Conservation (phyloP, 345 rosid genomes). For the Rhodomyrtus tomentosa region DNA sequence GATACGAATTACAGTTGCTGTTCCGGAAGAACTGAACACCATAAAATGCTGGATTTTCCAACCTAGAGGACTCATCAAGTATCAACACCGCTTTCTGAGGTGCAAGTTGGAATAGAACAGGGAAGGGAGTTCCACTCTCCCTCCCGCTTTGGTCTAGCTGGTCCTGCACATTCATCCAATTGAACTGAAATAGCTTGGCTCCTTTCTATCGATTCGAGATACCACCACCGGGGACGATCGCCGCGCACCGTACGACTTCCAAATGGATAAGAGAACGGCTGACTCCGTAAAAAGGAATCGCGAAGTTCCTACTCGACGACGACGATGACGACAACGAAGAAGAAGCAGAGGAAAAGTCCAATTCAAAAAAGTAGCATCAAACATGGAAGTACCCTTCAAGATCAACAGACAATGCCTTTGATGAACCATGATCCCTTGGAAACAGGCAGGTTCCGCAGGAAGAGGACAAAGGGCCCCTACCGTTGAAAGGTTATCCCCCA, state of each 20-base stretch:
- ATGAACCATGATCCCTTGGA: not conserved
- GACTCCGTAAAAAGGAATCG: not conserved
- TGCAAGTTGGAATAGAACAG: not conserved
- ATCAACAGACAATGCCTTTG: not conserved
- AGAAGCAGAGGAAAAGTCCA: not conserved
- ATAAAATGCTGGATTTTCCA: too few species aligned
- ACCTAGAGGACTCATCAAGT: too few species aligned
- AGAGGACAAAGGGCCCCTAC: not conserved
- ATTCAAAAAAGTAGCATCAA: not conserved
- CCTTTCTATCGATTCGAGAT: not conserved
- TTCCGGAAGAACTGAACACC: too few species aligned
- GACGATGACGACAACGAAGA: not conserved
- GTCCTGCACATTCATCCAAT: too few species aligned
- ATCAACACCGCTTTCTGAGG: not conserved
- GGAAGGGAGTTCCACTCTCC: not conserved
- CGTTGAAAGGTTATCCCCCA: slow-evolving; percentile 7
- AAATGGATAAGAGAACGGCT: not conserved
- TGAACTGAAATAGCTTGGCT: not conserved
- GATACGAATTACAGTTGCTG: too few species aligned
- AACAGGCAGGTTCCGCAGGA: not conserved
- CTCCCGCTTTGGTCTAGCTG: not conserved
- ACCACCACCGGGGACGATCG: not conserved
- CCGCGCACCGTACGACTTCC: not conserved
- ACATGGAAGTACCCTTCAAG: not conserved
- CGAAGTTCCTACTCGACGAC: not conserved